Evolutionary conservation across 768 basidiomycete genomes (phyloP), one percentile per base, ranked within the genome.

Genomic region (Termitomyces titanicus): DNA sequence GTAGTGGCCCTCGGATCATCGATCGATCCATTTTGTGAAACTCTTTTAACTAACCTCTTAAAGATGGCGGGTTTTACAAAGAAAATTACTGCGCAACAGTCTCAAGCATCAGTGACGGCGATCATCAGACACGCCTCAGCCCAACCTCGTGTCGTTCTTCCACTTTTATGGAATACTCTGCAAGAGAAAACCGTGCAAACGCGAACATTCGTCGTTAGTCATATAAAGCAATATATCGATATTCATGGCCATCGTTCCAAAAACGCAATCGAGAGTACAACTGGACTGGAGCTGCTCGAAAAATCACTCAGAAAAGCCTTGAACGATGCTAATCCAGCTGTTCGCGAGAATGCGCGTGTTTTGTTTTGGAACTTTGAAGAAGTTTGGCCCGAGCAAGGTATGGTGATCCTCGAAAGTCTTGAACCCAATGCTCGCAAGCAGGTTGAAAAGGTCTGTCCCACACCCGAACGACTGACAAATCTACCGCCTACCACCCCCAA

Each of bases 11-110:
- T 98, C 29, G 85, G 85, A 43, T 63, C 81, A 10, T 69, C 77
- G 15, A 73, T 98, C 44, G 95, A 98, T 66, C 86, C 85, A 0
- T 83, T 89, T 63, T 87, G 86, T 65, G 97, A 98, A 47, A 68
- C 77, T 2, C 65, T 97, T 3, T 76, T 93, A 55, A 79, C 81
- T n/a, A 81, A 88, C 63, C 79, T 95, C 12, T 76, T 95, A 39
- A 86, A 85, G 58, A 89, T 98, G 90, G 84, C 90, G 27, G 86
- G 85, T 8, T 85, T 91, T 52, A 98, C 95, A 31, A 99, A 99
- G 72, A 96, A 95, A 68, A 85, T 98, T 46, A 82, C 85, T 22
- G 92, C 89, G 4, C 86, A 92, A 53, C 88, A 88, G 56, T 91
- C 95, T 0, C 97, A 98, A 67, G 74, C 79, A 2, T 77, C 84